These are phyloP conservation scores for Penicillium capsulatum DNA, from an alignment of 2,329 filamentous ascomycete genomes.

Conservation along the genomic window DNA sequence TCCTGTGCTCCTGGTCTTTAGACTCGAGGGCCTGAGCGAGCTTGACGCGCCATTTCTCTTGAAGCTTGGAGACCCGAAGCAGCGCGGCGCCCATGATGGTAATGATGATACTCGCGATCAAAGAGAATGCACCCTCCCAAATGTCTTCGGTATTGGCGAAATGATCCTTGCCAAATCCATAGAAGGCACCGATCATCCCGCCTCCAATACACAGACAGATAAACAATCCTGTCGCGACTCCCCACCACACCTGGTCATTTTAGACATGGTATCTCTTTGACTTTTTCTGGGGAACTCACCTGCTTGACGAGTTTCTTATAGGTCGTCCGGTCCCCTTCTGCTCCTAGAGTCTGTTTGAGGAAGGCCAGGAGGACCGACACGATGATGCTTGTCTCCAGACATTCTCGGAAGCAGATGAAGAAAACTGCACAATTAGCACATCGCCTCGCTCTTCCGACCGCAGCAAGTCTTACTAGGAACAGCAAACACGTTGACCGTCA, in stretches of 20 bases:
- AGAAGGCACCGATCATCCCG: slow-evolving; percentile 69
- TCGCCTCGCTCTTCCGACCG: slow-evolving; percentile 2
- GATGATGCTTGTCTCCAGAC: slow-evolving; percentile 77
- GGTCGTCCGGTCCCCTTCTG: slow-evolving; percentile 55
- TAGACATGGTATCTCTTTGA: background rate
- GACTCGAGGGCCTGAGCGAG: slow-evolving; percentile 61
- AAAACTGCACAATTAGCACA: slow-evolving; percentile 22
- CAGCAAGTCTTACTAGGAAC: slow-evolving; percentile 13
- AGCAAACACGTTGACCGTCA: slow-evolving; percentile 21
- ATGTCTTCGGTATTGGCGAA: slow-evolving; percentile 69
- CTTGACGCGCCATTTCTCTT: slow-evolving; percentile 81
- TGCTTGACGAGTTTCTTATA: slow-evolving; percentile 68
- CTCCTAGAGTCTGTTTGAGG: slow-evolving; percentile 73
- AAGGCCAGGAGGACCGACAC: slow-evolving; percentile 83
- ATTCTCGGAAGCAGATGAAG: slow-evolving; percentile 63
- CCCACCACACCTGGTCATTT: slow-evolving; percentile 58
- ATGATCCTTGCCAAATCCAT: slow-evolving; percentile 61
- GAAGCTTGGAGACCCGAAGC: slow-evolving; percentile 75
- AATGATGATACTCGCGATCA: slow-evolving; percentile 76
- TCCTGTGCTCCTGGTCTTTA: slow-evolving; percentile 39
- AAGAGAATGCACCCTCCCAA: slow-evolving; percentile 74
- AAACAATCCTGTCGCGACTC: slow-evolving; percentile 59
- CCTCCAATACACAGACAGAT: slow-evolving; percentile 63
- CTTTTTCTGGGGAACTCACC: slow-evolving; percentile 4
- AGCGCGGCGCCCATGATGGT: slow-evolving; percentile 75